Evolutionary conservation across 257 asterid species (phyloP).

Genomic region (Nicotiana otophora): DNA sequence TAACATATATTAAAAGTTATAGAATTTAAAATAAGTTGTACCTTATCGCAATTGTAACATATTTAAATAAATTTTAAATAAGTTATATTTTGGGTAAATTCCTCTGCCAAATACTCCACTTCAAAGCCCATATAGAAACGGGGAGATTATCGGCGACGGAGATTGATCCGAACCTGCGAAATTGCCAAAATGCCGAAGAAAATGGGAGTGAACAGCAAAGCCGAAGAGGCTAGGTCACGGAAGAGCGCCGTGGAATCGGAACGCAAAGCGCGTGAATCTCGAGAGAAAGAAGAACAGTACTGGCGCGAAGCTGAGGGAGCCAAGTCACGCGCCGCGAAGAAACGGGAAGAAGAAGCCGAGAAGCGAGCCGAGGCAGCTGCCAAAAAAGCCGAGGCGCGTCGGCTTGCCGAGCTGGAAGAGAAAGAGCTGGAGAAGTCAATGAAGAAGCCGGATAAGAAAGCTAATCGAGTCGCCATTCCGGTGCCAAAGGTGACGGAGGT

Average conservation of each 20-base stretch:
- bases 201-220: slow-evolving; percentile 87
- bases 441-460: slow-evolving; percentile 81
- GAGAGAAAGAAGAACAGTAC: slow-evolving; percentile 76
- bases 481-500: slow-evolving; percentile 85
- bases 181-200: slow-evolving; percentile 71
- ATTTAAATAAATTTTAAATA: too few relatives aligned
- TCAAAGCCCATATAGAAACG: not conserved
- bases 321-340: slow-evolving; percentile 84
- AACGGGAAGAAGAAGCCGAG: slow-evolving; percentile 78
- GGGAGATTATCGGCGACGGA: not conserved
- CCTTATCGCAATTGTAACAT: too few relatives aligned
- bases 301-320: slow-evolving; percentile 92
- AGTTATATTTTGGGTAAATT: too few relatives aligned
- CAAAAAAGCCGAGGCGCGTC: slow-evolving; percentile 75
- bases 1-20: too few relatives aligned
- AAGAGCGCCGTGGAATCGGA: slow-evolving; percentile 61
- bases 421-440: slow-evolving; percentile 61
- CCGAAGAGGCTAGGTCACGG: slow-evolving; percentile 89
- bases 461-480: slow-evolving; percentile 59
- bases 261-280: slow-evolving; percentile 65
- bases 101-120: not conserved
- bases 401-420: slow-evolving; percentile 77
- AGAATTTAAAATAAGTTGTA: too few relatives aligned
- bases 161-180: not conserved
- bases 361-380: slow-evolving; percentile 73